Evolutionary conservation across 1,284 basidiomycete genomes (phyloP).

Genomic region (Cutaneotrichosporon dermatis): DNA sequence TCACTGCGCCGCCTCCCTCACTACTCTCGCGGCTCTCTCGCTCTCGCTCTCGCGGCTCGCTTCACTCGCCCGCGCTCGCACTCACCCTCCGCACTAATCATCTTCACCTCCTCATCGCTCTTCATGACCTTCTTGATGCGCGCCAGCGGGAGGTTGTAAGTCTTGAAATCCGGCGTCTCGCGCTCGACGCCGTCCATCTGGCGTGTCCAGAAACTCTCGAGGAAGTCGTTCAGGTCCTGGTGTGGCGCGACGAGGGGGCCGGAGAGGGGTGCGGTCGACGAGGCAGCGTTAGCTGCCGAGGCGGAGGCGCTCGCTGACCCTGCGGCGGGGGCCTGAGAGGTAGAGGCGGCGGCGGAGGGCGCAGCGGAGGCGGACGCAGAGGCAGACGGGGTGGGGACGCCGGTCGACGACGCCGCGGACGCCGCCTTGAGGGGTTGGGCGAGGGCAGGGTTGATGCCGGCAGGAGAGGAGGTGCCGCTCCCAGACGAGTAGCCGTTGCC

Average conservation of each 20-base stretch:
- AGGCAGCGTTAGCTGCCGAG: not conserved
- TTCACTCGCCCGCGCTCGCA: not conserved
- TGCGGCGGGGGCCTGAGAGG: not conserved
- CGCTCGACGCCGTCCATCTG: slow-evolving; percentile 47
- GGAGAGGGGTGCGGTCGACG: slow-evolving; percentile 3
- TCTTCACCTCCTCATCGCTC: slow-evolving; percentile 94
- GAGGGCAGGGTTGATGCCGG: slow-evolving; percentile 51
- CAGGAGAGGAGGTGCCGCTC: slow-evolving; percentile 61
- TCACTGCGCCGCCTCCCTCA: too few relatives aligned
- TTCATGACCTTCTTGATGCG: slow-evolving; percentile 98
- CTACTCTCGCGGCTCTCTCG: too few relatives aligned
- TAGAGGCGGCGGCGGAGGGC: not conserved
- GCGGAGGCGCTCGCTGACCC: not conserved
- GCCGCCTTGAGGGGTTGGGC: not conserved
- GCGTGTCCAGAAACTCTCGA: slow-evolving; percentile 47
- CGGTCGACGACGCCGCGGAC: not conserved
- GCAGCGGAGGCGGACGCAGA: not conserved
- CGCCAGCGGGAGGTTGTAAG: slow-evolving; percentile 56
- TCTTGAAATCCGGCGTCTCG: slow-evolving; percentile 44
- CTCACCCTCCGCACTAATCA: slow-evolving; percentile 89
- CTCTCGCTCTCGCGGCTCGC: not conserved
- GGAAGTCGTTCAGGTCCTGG: slow-evolving; percentile 44
- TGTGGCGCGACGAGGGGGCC: slow-evolving; percentile 39
- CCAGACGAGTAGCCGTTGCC: slow-evolving; percentile 14
- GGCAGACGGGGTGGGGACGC: not conserved